phyloP scores from a whole-genome alignment of 345 rosid species.

The Angophora floribunda region DNA sequence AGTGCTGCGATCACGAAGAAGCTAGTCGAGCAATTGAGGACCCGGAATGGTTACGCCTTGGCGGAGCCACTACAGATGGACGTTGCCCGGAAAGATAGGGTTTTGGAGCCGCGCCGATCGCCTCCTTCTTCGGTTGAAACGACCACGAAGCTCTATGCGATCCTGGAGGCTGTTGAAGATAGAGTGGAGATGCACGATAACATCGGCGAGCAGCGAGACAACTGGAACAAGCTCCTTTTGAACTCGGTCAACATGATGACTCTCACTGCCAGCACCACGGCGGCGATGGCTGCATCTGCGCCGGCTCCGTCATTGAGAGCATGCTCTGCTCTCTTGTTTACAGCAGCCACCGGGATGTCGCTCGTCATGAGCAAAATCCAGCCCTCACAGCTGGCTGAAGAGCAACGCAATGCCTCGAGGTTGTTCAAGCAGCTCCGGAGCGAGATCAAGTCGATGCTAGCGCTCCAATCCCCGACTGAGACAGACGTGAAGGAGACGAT shows the following conservation, averaged over 20 bases:
- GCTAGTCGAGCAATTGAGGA: neutral
- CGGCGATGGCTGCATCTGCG: neutral
- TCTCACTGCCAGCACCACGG: slow-evolving; percentile 36
- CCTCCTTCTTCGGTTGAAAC: neutral
- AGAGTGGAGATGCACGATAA: slow-evolving; percentile 64
- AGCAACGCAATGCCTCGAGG: slow-evolving; percentile 22
- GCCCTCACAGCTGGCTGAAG: slow-evolving; percentile 33
- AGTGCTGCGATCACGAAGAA: neutral
- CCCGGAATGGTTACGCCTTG: neutral
- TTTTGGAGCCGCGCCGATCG: neutral
- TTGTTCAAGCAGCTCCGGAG: slow-evolving; percentile 12
- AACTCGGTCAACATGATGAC: slow-evolving; percentile 63
- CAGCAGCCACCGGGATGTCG: slow-evolving; percentile 23
- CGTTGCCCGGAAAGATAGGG: neutral
- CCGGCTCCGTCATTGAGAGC: neutral
- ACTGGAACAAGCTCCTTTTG: slow-evolving; percentile 53
- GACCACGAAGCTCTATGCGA: slow-evolving; percentile 18
- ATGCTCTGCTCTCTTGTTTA: slow-evolving; percentile 9
- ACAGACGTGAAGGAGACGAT: slow-evolving; percentile 3
- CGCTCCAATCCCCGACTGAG: neutral
- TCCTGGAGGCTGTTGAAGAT: slow-evolving; percentile 49
- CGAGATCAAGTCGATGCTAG: slow-evolving; percentile 3
- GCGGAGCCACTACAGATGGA: neutral
- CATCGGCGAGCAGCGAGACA: slow-evolving; percentile 49
- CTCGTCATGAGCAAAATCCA: slow-evolving; percentile 22